Evolutionary conservation across 129 eudicot species (phyloP).

Genomic region (Chrysanthemum makinoi): DNA sequence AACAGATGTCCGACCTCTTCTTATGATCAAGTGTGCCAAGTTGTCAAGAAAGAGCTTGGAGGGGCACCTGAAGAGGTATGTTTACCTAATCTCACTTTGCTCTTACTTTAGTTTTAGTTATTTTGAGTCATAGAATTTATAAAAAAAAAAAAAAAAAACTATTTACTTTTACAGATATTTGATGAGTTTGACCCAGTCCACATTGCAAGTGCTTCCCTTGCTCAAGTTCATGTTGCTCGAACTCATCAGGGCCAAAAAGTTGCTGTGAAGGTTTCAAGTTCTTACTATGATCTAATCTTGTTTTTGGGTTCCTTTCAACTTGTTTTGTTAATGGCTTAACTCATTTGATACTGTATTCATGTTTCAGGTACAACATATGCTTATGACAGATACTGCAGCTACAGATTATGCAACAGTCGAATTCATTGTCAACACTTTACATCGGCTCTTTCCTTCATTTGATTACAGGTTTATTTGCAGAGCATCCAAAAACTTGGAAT

Average conservation of each 20-base stretch:
- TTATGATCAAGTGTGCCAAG: constrained; percentile 79
- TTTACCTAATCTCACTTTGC: not conserved
- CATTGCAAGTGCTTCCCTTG: constrained; percentile 98
- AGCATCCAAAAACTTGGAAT: no score
- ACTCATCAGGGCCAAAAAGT: constrained; percentile 83
- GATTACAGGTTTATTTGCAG: no score
- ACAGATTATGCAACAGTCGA: constrained; percentile 95
- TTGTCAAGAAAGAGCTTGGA: constrained; percentile 91
- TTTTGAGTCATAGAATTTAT: constrained; percentile 17
- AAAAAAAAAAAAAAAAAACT: no score
- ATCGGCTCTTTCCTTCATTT: constrained; percentile 23
- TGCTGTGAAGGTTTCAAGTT: constrained; percentile 74
- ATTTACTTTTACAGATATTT: constrained; percentile 58
- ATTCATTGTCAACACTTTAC: constrained; percentile 76
- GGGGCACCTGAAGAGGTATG: constrained; percentile 84
- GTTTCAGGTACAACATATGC: constrained; percentile 77
- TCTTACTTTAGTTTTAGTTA: constrained; percentile 16
- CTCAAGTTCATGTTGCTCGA: constrained; percentile 89
- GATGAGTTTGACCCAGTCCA: constrained; percentile 85
- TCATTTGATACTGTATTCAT: no score
- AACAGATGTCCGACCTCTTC: constrained; percentile 91
- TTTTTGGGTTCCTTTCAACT: no score
- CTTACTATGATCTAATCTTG: not conserved
- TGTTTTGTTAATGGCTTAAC: no score
- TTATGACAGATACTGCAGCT: constrained; percentile 93